Percentiles rank a stretch among this genome's conserved stretches.
Conservation (phyloP, 139 green algal species). For the Picochlorum sp. region DNA sequence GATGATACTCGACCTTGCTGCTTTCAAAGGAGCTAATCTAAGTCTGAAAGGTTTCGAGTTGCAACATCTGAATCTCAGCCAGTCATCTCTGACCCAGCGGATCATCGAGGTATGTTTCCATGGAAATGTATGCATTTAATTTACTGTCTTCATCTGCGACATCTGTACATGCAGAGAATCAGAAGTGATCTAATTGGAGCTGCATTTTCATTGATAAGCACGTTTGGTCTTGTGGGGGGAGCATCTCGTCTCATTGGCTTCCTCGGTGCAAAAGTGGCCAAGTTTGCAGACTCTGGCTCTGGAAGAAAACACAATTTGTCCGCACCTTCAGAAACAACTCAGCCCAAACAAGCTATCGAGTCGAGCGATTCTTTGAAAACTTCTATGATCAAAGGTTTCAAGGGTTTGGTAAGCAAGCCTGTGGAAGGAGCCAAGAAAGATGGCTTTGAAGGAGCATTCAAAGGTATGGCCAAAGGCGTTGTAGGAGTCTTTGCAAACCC, state of each 20-base stretch:
- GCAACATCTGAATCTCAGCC: conserved; percentile 27
- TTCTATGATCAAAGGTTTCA: conserved; percentile 38
- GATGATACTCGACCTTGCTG: conserved; percentile 56
- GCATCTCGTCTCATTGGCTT: conserved; percentile 35
- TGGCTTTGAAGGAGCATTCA: conserved; percentile 48
- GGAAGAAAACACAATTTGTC: too few relatives aligned
- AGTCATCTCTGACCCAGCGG: conserved; percentile 24
- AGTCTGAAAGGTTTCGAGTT: conserved; percentile 48
- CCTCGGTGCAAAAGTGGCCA: conserved; percentile 31
- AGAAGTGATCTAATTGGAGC: conserved; percentile 29
- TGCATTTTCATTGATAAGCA: conserved; percentile 37
- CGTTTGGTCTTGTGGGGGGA: conserved; percentile 42
- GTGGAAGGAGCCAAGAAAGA: conserved; percentile 60
- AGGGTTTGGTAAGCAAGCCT: conserved; percentile 75
- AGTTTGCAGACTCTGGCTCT: conserved; percentile 10
- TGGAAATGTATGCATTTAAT: neutral
- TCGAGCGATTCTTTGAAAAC: too few relatives aligned
- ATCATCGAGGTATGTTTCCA: conserved; percentile 2
- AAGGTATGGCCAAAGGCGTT: conserved; percentile 63
- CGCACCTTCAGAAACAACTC: too few relatives aligned
- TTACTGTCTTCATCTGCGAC: neutral
- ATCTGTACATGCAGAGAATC: conserved; percentile 4
- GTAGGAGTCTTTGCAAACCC: conserved; percentile 67
- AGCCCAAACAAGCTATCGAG: too few relatives aligned
- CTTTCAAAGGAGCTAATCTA: conserved; percentile 61